Evolutionary conservation across 2,329 filamentous ascomycete species (phyloP), one percentile per base, ranked within the genome.

Genomic region (Cryphonectria radicalis): DNA sequence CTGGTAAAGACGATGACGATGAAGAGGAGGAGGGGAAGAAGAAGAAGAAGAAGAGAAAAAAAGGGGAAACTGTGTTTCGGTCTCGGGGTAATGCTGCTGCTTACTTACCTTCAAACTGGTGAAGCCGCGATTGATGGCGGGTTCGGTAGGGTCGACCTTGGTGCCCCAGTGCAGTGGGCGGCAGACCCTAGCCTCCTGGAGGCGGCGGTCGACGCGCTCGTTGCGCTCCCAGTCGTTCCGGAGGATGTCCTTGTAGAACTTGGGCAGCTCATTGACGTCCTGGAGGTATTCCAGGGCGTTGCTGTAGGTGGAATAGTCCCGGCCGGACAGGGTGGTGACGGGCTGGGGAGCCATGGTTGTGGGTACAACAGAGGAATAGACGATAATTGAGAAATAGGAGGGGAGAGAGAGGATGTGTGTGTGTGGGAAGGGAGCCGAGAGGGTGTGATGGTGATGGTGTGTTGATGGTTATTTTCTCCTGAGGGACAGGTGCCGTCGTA

Each of bases 251-350:
- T 35, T 28, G 13, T 32, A 60, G 57, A 60, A 60, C 32, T 13
- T 28, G 13, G 57, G 57, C 57, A 60, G 57, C 57, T 60, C 57
- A 4, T 60, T 60, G 25, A 60, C 57, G 32, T 60, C 57, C 32
- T 35, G 57, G 25, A 60, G 25, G 17, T 60, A 60, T 13, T 60
- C 57, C 11, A 60, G 32, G 32, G 32, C 57, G 32, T 28, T 60
- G 13, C 17, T 35, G 25, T 60, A 60, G 13, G 25, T 10, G 13
- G 25, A 28, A 55, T n/a, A 25, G 17, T n/a, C 22, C 14, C 19
- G 37, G 11, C 42, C n/a, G 13, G 57, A 60, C 25, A 7, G 32
- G 32, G 57, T 60, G 57, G 57, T 60, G 25, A 35, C 57, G 6
- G 32, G 25, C 13, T 17, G 25, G 13, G 57, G 13, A 17, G 25